A percentile compares a stretch with the other conserved stretches of the same genome.
These are phyloP conservation scores for Candida methanosorbosa DNA, from an alignment of 805 yeast species.

Conservation along the genomic window DNA sequence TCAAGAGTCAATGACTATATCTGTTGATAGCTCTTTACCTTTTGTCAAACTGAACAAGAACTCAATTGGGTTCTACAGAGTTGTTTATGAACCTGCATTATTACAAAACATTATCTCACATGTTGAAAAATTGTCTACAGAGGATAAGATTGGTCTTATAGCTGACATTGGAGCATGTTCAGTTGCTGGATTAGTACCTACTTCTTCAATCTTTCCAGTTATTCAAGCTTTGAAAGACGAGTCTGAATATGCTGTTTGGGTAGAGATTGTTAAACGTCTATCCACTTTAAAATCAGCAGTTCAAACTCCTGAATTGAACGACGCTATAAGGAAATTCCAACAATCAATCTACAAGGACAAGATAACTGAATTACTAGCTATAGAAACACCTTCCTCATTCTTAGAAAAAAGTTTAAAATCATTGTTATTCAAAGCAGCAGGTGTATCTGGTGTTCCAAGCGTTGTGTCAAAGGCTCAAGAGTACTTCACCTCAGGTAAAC, in stretches of 20 bases:
- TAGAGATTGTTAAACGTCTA: slow-evolving; percentile 37
- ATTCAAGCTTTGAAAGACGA: slow-evolving; percentile 26
- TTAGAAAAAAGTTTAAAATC: slow-evolving; percentile 2
- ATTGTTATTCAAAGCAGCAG: background rate
- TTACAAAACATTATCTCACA: slow-evolving; percentile 32
- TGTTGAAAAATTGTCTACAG: slow-evolving; percentile 29
- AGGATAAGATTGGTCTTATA: slow-evolving; percentile 45
- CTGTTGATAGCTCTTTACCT: slow-evolving; percentile 6
- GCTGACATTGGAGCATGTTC: slow-evolving; percentile 45
- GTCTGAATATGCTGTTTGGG: slow-evolving; percentile 43
- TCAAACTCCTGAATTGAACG: slow-evolving; percentile 20
- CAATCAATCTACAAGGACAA: slow-evolving; percentile 23
- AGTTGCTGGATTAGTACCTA: slow-evolving; percentile 33
- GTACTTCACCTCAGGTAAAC: no score
- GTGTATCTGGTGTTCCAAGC: background rate
- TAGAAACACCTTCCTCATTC: slow-evolving; percentile 3
- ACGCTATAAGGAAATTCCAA: slow-evolving; percentile 24
- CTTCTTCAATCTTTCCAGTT: slow-evolving; percentile 36
- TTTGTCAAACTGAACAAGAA: slow-evolving; percentile 39
- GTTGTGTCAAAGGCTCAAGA: no score
- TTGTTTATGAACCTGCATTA: slow-evolving; percentile 36
- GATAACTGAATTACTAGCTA: slow-evolving; percentile 17
- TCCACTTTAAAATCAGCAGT: slow-evolving; percentile 28
- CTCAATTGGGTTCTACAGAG: slow-evolving; percentile 45
- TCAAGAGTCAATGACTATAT: slow-evolving; percentile 5